Base-by-base conservation (phyloP, 2,329 filamentous ascomycete genomes). In the Neonectria sp. region DNA sequence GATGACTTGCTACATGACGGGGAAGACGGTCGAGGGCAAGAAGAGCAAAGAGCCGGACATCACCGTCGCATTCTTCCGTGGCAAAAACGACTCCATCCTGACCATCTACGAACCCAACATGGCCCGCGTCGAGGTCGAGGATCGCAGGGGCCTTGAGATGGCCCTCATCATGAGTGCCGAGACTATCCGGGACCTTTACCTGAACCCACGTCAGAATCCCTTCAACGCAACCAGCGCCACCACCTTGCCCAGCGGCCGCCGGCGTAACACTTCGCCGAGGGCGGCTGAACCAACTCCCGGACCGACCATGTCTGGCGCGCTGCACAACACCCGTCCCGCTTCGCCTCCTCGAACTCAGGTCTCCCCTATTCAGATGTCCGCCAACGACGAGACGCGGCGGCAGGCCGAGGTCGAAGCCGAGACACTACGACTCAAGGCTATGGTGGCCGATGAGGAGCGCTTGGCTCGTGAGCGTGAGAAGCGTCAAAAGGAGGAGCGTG, bases 61-160 rank as follows among this genome's bases (percentile, higher is more conserved):
- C 73, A 95, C 95, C 0, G 87, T 98, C n/a, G 95, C 94, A 3
- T 88, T 98, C 74, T 97, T 95, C 85, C 91, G 92, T 71, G 85
- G 91, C 29, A 91, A 90, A 72, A 82, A 84, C 55, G 93, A 95
- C 73, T 84, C 82, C 40, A 78, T 80, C 33, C 82, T 98, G 65
- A 97, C 95, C 2, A 87, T 99, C 48, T 98, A 98, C 83, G 93
- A 99, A 80, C 93, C 95, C 6, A 98, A 98, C 78, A 86, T 98
- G 77, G 91, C 92, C 68, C 88, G 96, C 7, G 92, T 98, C 12
- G 95, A 98, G 49, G 90, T 98, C 68, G 95, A 99, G 79, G 96
- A 99, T 80, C 90, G 92, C 64, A 98, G 98, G 80, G 96, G 96
- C 0, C 84, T 98, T 4, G 96, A 99, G 78, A 89, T 98, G 1